These are phyloP conservation scores for Colletotrichum sp. DNA, from an alignment of 2,329 filamentous ascomycete species.

Conservation along the genomic window DNA sequence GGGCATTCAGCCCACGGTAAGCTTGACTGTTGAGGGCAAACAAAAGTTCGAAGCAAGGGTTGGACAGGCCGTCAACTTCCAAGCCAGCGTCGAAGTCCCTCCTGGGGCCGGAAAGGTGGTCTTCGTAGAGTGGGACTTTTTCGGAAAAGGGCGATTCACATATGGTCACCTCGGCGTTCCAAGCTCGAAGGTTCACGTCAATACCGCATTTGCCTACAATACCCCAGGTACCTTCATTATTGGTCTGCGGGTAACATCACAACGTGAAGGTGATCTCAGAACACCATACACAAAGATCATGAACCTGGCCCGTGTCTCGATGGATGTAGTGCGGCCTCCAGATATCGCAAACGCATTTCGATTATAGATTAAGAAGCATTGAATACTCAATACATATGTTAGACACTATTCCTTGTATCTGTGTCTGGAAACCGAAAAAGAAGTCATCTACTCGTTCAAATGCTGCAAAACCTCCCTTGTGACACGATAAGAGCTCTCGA, in stretches of 20 bases:
- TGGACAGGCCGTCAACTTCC: conserved; percentile 6
- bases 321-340: not conserved
- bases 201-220: not conserved
- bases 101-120: conserved; percentile 15
- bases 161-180: not conserved
- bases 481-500: not conserved
- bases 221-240: not conserved
- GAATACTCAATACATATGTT: too few relatives aligned
- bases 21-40: not conserved
- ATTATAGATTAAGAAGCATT: not conserved
- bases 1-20: conserved; percentile 25
- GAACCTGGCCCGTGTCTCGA: not conserved
- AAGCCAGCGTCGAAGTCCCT: not conserved
- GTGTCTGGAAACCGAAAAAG: not conserved
- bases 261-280: not conserved
- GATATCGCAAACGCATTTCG: not conserved
- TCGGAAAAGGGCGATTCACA: not conserved
- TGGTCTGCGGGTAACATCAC: not conserved
- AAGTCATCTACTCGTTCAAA: not conserved
- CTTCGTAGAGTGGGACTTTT: conserved; percentile 23
- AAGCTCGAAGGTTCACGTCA: not conserved
- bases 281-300: not conserved
- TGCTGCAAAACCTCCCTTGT: not conserved
- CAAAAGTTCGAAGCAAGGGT: not conserved
- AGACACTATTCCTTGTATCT: not conserved